phyloP scores from a whole-genome alignment of 1,284 basidiomycete species.

The Hymenochaete sp. region DNA sequence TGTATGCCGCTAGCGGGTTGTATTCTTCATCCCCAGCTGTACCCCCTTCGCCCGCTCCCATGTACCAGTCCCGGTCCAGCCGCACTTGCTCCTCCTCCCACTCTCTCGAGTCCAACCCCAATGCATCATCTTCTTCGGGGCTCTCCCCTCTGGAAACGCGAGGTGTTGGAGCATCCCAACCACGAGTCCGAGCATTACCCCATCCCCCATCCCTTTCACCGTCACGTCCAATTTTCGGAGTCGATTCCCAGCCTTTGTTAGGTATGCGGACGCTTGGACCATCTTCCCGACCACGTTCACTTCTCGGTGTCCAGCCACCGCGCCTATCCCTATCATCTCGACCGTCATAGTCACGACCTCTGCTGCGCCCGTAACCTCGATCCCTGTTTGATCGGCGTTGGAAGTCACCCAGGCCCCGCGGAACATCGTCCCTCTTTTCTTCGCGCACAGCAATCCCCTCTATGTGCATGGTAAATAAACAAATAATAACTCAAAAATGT shows the following conservation, averaged over 20 bases:
- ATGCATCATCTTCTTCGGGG: conserved; percentile 51
- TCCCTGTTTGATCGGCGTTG: conserved; percentile 61
- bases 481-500: neutral
- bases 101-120: conserved; percentile 63
- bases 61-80: conserved; percentile 92
- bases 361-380: conserved; percentile 22
- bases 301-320: conserved; percentile 52
- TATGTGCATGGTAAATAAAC: conserved; percentile 23
- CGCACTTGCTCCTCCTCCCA: conserved; percentile 93
- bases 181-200: conserved; percentile 48
- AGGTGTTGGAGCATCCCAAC: conserved; percentile 86
- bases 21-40: conserved; percentile 84
- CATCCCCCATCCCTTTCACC: conserved; percentile 32
- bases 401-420: conserved; percentile 63
- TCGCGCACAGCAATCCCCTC: conserved; percentile 56
- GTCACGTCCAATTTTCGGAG: conserved; percentile 52
- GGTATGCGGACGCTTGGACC: conserved; percentile 83
- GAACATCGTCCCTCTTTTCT: conserved; percentile 45
- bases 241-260: conserved; percentile 85
- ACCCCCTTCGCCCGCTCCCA: conserved; percentile 77
- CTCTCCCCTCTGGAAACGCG: conserved; percentile 52
- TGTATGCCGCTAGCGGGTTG: conserved; percentile 89
- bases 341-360: conserved; percentile 23
- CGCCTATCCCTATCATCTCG: conserved; percentile 20
- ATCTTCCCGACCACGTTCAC: conserved; percentile 52